A percentile compares a stretch with the other conserved stretches of the same genome.
Evolutionary conservation across 495 filamentous ascomycete species (phyloP).

Genomic region (Staphylotrichum longicolle): DNA sequence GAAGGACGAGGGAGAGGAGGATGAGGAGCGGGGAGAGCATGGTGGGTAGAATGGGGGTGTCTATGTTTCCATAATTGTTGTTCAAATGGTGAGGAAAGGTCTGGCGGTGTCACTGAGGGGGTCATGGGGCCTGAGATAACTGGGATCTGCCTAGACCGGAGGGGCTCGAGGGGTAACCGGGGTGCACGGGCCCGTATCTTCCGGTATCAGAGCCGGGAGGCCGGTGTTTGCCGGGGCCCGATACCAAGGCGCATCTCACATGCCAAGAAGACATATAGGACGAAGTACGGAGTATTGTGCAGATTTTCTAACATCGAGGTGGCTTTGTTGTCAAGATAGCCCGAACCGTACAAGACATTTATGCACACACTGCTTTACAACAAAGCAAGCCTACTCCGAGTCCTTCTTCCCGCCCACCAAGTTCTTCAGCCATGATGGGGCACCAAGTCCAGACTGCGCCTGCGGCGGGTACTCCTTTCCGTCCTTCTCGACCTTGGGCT

Average conservation of each 20-base stretch:
- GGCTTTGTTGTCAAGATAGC: too few relatives aligned
- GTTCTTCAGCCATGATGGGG: background rate
- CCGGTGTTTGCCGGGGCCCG: background rate
- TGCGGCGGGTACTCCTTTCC: slow-evolving; percentile 64
- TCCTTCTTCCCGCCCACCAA: background rate
- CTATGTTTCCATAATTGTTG: background rate
- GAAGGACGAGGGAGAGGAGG: slow-evolving; percentile 16
- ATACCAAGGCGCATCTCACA: too few relatives aligned
- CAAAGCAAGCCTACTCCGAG: background rate
- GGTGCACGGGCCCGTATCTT: slow-evolving; percentile 14
- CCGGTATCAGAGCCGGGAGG: slow-evolving; percentile 1
- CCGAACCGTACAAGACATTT: too few relatives aligned
- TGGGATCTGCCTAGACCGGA: slow-evolving; percentile 5
- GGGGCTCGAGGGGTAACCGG: slow-evolving; percentile 20
- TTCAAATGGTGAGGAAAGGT: background rate
- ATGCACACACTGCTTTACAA: too few relatives aligned
- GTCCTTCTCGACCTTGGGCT: slow-evolving; percentile 55
- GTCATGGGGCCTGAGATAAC: slow-evolving; percentile 3
- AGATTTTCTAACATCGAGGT: too few relatives aligned
- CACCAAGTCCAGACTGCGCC: slow-evolving; percentile 20
- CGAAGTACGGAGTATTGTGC: too few relatives aligned
- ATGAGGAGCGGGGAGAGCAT: slow-evolving; percentile 29
- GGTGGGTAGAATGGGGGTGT: background rate
- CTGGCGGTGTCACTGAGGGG: background rate
- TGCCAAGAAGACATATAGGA: too few relatives aligned